Evolutionary conservation across 2,329 filamentous ascomycete genomes (phyloP).

Genomic region (Cercospora citrullina): DNA sequence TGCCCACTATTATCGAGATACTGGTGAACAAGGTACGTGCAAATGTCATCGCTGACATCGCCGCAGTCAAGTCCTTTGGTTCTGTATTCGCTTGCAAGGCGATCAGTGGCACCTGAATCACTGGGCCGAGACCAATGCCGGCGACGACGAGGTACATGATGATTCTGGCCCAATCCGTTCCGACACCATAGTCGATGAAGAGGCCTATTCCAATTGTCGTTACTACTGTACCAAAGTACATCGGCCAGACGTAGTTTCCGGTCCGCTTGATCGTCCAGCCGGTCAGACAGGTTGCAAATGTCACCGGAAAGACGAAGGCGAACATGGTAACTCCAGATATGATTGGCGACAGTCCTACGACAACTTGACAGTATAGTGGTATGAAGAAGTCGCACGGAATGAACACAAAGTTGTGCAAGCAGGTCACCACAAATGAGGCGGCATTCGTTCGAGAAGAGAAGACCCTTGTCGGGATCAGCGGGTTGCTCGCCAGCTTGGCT

Average conservation of each 20-base stretch:
- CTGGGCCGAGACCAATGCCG: slow-evolving; percentile 53
- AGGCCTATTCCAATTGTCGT: slow-evolving; percentile 51
- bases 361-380: slow-evolving; percentile 71
- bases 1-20: slow-evolving; percentile 52
- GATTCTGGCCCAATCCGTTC: slow-evolving; percentile 44
- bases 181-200: slow-evolving; percentile 46
- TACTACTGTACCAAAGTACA: slow-evolving; percentile 46
- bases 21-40: slow-evolving; percentile 47
- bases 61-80: slow-evolving; percentile 50
- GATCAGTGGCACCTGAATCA: slow-evolving; percentile 59
- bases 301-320: slow-evolving; percentile 54
- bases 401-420: slow-evolving; percentile 56
- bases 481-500: slow-evolving; percentile 62
- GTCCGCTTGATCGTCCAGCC: slow-evolving; percentile 53
- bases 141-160: slow-evolving; percentile 53
- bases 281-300: slow-evolving; percentile 46
- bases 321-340: slow-evolving; percentile 62
- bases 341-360: slow-evolving; percentile 60
- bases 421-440: slow-evolving; percentile 54
- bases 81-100: slow-evolving; percentile 55
- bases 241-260: slow-evolving; percentile 50
- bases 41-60: slow-evolving; percentile 55
- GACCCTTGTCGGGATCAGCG: slow-evolving; percentile 66
- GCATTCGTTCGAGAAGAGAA: slow-evolving; percentile 60
- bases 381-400: slow-evolving; percentile 69